Conservation (phyloP, 1,284 basidiomycete genomes). For the Coriolopsis trogii region DNA sequence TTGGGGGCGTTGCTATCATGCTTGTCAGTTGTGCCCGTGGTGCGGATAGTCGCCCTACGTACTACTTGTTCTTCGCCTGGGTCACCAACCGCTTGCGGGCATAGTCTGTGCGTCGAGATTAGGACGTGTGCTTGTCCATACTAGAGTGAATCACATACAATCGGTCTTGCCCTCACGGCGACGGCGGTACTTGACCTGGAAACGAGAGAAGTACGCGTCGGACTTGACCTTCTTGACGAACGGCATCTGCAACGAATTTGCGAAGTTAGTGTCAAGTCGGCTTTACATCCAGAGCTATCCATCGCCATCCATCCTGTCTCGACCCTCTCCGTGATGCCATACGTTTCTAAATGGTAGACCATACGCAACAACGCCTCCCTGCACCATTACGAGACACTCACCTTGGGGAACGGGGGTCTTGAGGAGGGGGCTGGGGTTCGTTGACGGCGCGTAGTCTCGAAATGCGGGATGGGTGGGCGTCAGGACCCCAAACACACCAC, state of each 20-base stretch:
- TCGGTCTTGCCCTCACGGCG: constrained; percentile 98
- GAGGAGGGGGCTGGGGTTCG: constrained; percentile 40
- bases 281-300: constrained; percentile 38
- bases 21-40: background rate
- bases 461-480: constrained; percentile 3
- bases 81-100: constrained; percentile 95
- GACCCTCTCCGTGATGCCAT: background rate
- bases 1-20: constrained; percentile 86
- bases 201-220: constrained; percentile 95
- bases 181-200: constrained; percentile 96
- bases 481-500: constrained; percentile 17
- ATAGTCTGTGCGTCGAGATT: constrained; percentile 66
- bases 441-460: constrained; percentile 26
- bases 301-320: constrained; percentile 32
- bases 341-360: background rate
- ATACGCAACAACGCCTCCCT: background rate
- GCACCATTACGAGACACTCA: constrained; percentile 37
- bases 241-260: constrained; percentile 62
- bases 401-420: constrained; percentile 54
- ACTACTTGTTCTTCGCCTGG: constrained; percentile 99
- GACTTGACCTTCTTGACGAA: constrained; percentile 90
- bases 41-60: constrained; percentile 27
- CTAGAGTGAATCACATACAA: constrained; percentile 58
- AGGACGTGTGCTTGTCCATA: background rate
- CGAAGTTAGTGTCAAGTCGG: constrained; percentile 16